Evolutionary conservation across 192 early-diverging fungal genomes (phyloP), one percentile per base, ranked within the genome.

Genomic region (Dimargaris xerosporica): DNA sequence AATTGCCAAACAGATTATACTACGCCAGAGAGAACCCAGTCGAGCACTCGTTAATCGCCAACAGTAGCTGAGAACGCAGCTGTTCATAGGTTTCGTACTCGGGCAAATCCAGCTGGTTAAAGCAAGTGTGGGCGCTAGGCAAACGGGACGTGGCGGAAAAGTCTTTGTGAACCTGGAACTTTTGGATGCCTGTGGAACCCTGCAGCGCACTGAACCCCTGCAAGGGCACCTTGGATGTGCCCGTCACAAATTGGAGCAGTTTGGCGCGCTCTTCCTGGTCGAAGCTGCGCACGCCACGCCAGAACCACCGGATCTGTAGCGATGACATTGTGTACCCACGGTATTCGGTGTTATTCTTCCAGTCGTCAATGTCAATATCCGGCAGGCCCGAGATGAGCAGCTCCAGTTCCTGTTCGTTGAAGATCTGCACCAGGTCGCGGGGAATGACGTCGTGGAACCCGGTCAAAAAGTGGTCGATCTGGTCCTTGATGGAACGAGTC

Each of bases 91-190:
- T 82, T 62, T 91, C 90, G 63, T 95, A 99, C 62, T 85, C 75
- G 28, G 96, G 96, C 54, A 99, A 67, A 69, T 99, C 96, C 30
- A 99, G 73, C 80, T 99, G 96, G 70, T 99, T 99, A 75, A 99
- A 99, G 71, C 96, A 98, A 50, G 96, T 98, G 70, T 98, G 96
- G 15, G 96, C 96, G 19, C 88, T 91, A 17, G 96, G 96, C 29
- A 98, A 76, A n/a, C 96, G 80, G 42, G 82, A 78, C 7, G 85
- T 78, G 5, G 85, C 86, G 15, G 83, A 71, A 80, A 91, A 94
- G 73, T 95, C 94, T 74, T 92, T 94, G 77, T 96, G 93, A 67
- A 99, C 94, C 76, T 96, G 94, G 83, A 99, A 99, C 79, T 94
- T 95, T 71, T 96, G 94, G 19, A 94, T 79, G 39, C 96, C 94